A percentile compares a stretch with the other conserved stretches of the same genome.
Evolutionary conservation across 805 yeast genomes (phyloP).

Genomic region (Kuraishia molischiana): DNA sequence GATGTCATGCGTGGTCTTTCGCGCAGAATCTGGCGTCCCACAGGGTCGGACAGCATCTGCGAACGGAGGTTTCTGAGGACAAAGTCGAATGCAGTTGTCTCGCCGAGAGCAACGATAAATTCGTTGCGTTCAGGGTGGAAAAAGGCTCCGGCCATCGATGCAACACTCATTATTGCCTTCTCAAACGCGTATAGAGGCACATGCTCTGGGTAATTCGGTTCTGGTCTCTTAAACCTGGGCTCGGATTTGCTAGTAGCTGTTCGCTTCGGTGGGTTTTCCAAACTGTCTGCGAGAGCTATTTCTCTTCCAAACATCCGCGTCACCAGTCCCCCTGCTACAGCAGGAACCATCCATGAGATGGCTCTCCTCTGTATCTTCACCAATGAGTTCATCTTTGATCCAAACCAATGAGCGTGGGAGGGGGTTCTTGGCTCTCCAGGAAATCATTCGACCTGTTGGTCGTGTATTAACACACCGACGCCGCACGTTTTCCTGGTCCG

Average conservation of each 20-base stretch:
- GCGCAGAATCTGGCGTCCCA: constrained; percentile 68
- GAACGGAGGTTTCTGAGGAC: constrained; percentile 53
- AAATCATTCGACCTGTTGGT: too few relatives aligned
- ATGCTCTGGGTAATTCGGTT: constrained; percentile 60
- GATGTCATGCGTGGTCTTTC: constrained; percentile 83
- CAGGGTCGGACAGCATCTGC: constrained; percentile 65
- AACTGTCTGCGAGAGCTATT: constrained; percentile 46
- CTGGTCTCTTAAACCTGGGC: constrained; percentile 23
- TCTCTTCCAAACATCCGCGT: constrained; percentile 22
- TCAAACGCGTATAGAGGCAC: constrained; percentile 65
- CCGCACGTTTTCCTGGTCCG: too few relatives aligned
- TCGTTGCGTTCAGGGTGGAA: constrained; percentile 69
- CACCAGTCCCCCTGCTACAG: not conserved
- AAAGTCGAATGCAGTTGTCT: constrained; percentile 71
- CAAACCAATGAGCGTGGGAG: too few relatives aligned
- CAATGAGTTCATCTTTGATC: too few relatives aligned
- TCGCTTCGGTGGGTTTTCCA: constrained; percentile 34
- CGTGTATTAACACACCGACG: too few relatives aligned
- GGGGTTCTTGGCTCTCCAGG: too few relatives aligned
- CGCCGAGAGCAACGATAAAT: constrained; percentile 79
- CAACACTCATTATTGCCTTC: constrained; percentile 49
- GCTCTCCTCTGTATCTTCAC: not conserved
- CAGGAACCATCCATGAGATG: not conserved
- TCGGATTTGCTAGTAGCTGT: too few relatives aligned
- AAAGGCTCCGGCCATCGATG: constrained; percentile 72